Evolutionary conservation across 257 asterid species (phyloP), one percentile per base, ranked within the genome.

Genomic region (Plectranthus barbatus): DNA sequence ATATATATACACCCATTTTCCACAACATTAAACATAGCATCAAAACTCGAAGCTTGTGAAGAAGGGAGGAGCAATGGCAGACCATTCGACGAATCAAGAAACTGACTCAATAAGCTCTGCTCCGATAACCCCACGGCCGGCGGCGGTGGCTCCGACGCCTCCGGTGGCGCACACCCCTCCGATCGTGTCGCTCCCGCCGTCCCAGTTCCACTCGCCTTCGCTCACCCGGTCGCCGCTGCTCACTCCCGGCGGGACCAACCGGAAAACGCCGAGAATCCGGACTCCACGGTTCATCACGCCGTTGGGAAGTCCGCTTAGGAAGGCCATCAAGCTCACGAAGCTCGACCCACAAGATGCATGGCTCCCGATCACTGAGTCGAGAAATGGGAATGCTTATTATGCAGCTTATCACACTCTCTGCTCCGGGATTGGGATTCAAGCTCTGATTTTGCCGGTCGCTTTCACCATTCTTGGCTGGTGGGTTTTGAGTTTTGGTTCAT

Each of bases 391-490:
- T 18, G 94, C 95, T 6, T 88, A 76, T 20, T 88, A 86, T 18
- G 96, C 96, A 1, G 94, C 91, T 18, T 91, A 84, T 61, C 98
- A 88, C 44, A 86, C 96, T 36, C 17, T 88, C 21, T 91, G 96
- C 17, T 86, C 98, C 36, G 98, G 98, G 34, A 91, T 91, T 47
- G 98, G 98, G 26, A 69, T 91, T 59, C 98, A 91, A 71, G 98
- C 98, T 26, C 91, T 88, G 8, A 70, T 88, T 54, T 86, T 91
- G 34, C 98, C 96, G 0, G 91, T 91, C 57, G 86, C 98, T 63
- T 86, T 91, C 80, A 88, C 96, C 60, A 70, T 86, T 46, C 98
- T 91, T 63, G 98, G 96, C 74, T 91, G 98, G 97, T 90, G 77
- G 10, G 3, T 9, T 1, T 20, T 7, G 4, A 15, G 23, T 31